Evolutionary conservation across 768 basidiomycete genomes (phyloP).

Genomic region (Paxillus rubicundulus): DNA sequence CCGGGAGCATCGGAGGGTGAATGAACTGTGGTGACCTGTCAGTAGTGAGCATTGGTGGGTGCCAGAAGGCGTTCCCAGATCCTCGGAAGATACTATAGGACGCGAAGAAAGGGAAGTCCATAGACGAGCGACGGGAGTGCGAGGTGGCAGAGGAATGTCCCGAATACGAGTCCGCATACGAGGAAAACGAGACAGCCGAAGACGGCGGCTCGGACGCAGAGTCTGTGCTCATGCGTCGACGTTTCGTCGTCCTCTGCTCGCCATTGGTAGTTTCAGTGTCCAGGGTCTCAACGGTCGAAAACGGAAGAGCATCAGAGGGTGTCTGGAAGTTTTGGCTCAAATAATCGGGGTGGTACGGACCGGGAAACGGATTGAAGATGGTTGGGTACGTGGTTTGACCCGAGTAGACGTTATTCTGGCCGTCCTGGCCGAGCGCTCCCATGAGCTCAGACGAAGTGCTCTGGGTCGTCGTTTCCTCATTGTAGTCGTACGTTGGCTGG

Average conservation of each 20-base stretch:
- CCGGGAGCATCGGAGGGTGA: slow-evolving; percentile 69
- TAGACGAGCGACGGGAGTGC: slow-evolving; percentile 59
- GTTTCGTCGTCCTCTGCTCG: slow-evolving; percentile 52
- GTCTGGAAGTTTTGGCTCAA: slow-evolving; percentile 50
- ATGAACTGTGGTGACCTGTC: slow-evolving; percentile 55
- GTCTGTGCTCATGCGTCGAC: slow-evolving; percentile 67
- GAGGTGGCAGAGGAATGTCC: slow-evolving; percentile 54
- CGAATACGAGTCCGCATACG: slow-evolving; percentile 60
- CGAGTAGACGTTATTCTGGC: slow-evolving; percentile 24
- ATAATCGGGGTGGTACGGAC: slow-evolving; percentile 75
- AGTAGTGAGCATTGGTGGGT: slow-evolving; percentile 70
- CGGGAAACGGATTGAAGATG: slow-evolving; percentile 54
- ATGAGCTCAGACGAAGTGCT: slow-evolving; percentile 51
- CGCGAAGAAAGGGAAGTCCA: slow-evolving; percentile 64
- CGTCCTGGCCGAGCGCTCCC: slow-evolving; percentile 40
- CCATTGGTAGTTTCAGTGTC: slow-evolving; percentile 38
- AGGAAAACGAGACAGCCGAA: slow-evolving; percentile 62
- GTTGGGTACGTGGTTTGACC: slow-evolving; percentile 30
- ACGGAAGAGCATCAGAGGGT: slow-evolving; percentile 52
- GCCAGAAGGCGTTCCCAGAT: slow-evolving; percentile 64
- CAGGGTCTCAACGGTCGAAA: slow-evolving; percentile 45
- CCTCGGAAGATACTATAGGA: slow-evolving; percentile 53
- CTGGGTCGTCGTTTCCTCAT: slow-evolving; percentile 41
- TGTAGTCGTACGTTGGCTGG: slow-evolving; percentile 49
- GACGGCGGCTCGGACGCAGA: slow-evolving; percentile 52